These are phyloP conservation scores for Suillus americanus DNA, from an alignment of 768 basidiomycete species.

Conservation along the genomic window DNA sequence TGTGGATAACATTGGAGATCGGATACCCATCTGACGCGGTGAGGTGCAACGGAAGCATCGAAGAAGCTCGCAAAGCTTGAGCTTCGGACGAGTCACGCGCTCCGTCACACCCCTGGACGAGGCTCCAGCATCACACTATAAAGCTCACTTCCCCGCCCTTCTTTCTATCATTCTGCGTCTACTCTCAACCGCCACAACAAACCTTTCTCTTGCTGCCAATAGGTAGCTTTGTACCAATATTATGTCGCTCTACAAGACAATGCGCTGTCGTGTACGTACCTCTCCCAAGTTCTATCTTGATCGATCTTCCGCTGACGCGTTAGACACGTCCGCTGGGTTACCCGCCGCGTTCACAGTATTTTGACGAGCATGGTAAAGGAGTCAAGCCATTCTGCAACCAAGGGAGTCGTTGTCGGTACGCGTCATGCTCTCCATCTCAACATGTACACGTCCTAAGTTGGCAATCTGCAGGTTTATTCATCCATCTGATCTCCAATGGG, in stretches of 20 bases:
- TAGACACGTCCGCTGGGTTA: neutral
- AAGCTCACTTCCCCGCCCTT: neutral
- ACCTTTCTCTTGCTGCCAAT: neutral
- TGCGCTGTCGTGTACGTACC: conserved; percentile 46
- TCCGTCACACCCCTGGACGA: conserved; percentile 1
- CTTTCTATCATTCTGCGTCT: neutral
- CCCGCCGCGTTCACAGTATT: conserved; percentile 38
- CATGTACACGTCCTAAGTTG: conserved; percentile 11
- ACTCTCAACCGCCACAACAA: neutral
- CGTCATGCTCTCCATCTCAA: conserved; percentile 13
- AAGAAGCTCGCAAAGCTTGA: neutral
- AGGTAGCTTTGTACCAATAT: neutral
- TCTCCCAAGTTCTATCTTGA: neutral
- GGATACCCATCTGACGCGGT: neutral
- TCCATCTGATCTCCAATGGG: conserved; percentile 48
- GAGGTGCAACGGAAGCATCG: conserved; percentile 6
- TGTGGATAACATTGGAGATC: neutral
- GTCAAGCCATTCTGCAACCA: conserved; percentile 45
- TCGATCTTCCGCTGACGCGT: conserved; percentile 15
- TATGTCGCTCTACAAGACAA: conserved; percentile 42
- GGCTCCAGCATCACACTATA: neutral
- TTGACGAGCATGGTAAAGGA: conserved; percentile 42
- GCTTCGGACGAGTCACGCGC: conserved; percentile 3
- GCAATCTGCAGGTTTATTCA: conserved; percentile 43
- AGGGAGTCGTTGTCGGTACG: conserved; percentile 51